Percentiles rank a stretch among this genome's conserved stretches.
Conservation (phyloP, 495 filamentous ascomycete species). For the Apiosordaria backusii region DNA sequence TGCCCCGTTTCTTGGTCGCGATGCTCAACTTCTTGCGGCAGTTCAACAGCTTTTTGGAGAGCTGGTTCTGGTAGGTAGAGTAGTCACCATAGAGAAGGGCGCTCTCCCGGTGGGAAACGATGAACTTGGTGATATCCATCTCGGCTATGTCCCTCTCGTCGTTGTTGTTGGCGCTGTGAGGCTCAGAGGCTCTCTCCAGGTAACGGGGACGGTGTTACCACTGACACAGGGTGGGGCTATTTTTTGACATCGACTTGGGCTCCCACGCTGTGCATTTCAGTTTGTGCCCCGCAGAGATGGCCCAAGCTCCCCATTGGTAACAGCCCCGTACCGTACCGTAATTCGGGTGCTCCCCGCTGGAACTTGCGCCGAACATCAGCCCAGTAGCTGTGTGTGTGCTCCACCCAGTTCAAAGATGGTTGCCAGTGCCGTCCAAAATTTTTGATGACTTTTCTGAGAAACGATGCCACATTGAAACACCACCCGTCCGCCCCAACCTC, state of each 20-base stretch:
- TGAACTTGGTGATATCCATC: slow-evolving; percentile 90
- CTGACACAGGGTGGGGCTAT: neutral
- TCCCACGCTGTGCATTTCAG: neutral
- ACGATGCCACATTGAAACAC: neutral
- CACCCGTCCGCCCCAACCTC: neutral
- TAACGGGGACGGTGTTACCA: neutral
- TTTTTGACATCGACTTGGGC: neutral
- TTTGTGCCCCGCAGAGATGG: neutral
- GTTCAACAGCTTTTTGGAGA: slow-evolving; percentile 77
- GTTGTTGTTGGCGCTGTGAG: neutral
- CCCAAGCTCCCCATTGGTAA: neutral
- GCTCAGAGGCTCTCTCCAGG: neutral
- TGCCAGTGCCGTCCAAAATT: neutral
- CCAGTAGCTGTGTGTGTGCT: neutral
- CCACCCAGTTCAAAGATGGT: neutral
- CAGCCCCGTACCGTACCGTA: neutral
- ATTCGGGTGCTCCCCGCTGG: neutral
- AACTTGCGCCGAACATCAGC: neutral
- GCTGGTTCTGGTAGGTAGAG: slow-evolving; percentile 74
- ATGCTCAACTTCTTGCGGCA: slow-evolving; percentile 80
- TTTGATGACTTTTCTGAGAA: neutral
- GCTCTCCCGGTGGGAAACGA: slow-evolving; percentile 72
- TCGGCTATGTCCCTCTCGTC: neutral
- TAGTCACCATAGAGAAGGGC: slow-evolving; percentile 86
- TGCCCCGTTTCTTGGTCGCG: slow-evolving; percentile 75